phyloP scores from a whole-genome alignment of 2,329 filamentous ascomycete genomes.

The Neonectria magnoliae region DNA sequence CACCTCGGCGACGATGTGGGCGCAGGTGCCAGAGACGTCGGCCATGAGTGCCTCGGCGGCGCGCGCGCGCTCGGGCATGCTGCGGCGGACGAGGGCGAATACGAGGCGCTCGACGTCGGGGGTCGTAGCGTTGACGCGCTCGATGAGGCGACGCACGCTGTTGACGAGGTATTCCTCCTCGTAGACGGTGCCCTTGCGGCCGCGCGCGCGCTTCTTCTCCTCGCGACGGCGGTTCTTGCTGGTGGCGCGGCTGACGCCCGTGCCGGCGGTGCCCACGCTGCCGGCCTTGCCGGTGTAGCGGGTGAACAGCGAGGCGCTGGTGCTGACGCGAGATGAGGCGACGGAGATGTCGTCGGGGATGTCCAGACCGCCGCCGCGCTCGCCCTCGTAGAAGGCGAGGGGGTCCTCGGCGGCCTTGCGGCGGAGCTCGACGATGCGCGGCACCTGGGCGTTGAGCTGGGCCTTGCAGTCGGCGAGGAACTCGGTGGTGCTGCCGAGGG shows the following conservation, averaged over 20 bases:
- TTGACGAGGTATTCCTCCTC: constrained; percentile 97
- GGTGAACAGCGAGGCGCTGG: constrained; percentile 90
- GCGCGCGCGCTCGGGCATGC: constrained; percentile 87
- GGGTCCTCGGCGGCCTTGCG: constrained; percentile 85
- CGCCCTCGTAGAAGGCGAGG: constrained; percentile 87
- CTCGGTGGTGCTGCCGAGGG: constrained; percentile 84
- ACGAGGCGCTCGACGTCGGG: constrained; percentile 80
- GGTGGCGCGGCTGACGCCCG: constrained; percentile 79
- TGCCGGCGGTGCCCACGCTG: constrained; percentile 74
- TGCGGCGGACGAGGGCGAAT: constrained; percentile 78
- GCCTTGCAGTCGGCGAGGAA: constrained; percentile 91
- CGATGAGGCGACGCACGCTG: constrained; percentile 83
- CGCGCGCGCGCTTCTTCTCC: constrained; percentile 92
- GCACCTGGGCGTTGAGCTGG: constrained; percentile 86
- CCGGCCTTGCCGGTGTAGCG: constrained; percentile 81
- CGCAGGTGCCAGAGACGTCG: constrained; percentile 79
- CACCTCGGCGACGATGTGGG: constrained; percentile 74
- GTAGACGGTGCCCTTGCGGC: constrained; percentile 96
- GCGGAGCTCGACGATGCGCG: constrained; percentile 84
- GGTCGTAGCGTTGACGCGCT: constrained; percentile 78
- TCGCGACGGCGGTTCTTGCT: constrained; percentile 89
- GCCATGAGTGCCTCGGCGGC: constrained; percentile 78
- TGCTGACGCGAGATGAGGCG: constrained; percentile 81
- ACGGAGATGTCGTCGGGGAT: constrained; percentile 93
- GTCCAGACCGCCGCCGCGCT: constrained; percentile 70